Evolutionary conservation across 1,139 yeast genomes (phyloP).

Genomic region (Kodamaea suecica): DNA sequence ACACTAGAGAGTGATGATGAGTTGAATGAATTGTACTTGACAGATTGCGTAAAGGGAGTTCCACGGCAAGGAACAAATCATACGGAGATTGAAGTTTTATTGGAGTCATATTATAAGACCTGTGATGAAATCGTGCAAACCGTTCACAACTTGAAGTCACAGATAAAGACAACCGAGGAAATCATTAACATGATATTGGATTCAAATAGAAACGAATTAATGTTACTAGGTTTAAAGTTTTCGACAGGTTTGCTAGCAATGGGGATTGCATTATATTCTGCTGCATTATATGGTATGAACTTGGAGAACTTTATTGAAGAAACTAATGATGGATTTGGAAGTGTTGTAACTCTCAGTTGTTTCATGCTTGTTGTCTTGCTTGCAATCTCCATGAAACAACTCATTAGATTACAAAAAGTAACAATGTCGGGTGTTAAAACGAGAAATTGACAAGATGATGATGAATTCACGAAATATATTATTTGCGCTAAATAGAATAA

Average conservation of each 20-base stretch:
- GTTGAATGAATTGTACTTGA: constrained; percentile 39
- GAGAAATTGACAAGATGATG: constrained; percentile 7
- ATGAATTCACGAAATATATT: too few species aligned
- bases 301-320: constrained; percentile 37
- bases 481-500: too few species aligned
- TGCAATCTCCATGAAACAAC: constrained; percentile 27
- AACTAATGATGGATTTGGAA: constrained; percentile 36
- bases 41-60: constrained; percentile 24
- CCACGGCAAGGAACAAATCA: constrained; percentile 35
- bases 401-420: constrained; percentile 35
- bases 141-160: constrained; percentile 37
- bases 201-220: constrained; percentile 46
- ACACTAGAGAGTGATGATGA: constrained; percentile 41
- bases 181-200: constrained; percentile 46
- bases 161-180: constrained; percentile 46
- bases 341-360: constrained; percentile 28
- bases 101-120: constrained; percentile 44
- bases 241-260: constrained; percentile 42
- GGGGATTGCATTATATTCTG: constrained; percentile 38
- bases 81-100: constrained; percentile 41
- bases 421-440: constrained; percentile 42
- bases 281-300: constrained; percentile 47
- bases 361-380: constrained; percentile 27
- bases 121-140: constrained; percentile 48
- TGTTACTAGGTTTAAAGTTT: constrained; percentile 44